Evolutionary conservation across 225 moss, liverwort and hornwort genomes (phyloP), one percentile per base, ranked within the genome.

Genomic region (Neckera pumila): DNA sequence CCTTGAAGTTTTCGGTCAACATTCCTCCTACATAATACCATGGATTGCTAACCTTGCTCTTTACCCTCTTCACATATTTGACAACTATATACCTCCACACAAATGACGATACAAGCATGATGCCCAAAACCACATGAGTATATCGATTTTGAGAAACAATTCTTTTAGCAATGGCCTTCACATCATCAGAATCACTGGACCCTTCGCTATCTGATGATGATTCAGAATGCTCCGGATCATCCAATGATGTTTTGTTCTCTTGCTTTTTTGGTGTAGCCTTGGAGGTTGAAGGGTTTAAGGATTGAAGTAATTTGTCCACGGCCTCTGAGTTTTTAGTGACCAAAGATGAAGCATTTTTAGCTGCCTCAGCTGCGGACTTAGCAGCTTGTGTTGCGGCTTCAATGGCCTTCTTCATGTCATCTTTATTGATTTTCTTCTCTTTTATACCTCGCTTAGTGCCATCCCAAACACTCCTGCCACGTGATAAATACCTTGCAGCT

Each of bases 321-420:
- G 58, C 81, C 76, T 93, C 92, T 14, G 93, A 83, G 38, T 92
- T 94, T 71, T 92, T 89, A 12, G 72, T 87, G 28, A 94, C 90
- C 34, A 92, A 89, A 54, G 78, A 76, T 60, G 93, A 89, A 61
- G 93, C 89, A 9, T 17, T 88, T 58, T 87, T 90, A 30, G 94
- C 91, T 3, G 91, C 92, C 76, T 93, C 93, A 51, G 86, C 61
- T 71, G 93, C 94, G 10, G 90, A 86, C n/a, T 89, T 93, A 1
- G 94, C 93, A 87, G 91, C 94, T 76, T 88, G 93, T 3, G 84
- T 89, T 21, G 92, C 91, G 79, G 84, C 88, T 90, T 94, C 91
- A 36, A 94, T 20, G 7, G 61, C 89, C 78, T 87, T 89, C 64
- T 83, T 92, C 87, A 92, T 83, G 12, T 90, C 89, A 16, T 84